Conservation (phyloP, 2,329 filamentous ascomycete genomes). For the Talaromyces piceae region DNA sequence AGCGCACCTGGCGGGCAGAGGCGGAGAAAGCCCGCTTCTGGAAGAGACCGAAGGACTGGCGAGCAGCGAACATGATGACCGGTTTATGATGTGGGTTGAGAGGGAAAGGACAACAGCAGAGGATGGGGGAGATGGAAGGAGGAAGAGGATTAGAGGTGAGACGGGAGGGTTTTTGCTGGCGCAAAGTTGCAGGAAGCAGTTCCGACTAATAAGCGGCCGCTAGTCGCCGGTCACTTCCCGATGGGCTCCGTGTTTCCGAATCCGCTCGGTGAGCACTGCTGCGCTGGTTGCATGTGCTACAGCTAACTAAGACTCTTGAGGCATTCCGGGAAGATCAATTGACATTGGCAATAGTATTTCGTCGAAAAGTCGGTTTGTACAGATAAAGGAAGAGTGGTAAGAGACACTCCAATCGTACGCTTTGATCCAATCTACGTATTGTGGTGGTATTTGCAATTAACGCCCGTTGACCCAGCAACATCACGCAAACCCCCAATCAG, state of each 20-base stretch:
- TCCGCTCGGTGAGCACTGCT: neutral
- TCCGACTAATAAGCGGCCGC: conserved; percentile 1
- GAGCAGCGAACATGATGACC: conserved; percentile 67
- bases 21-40: conserved; percentile 77
- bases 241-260: neutral
- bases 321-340: no score
- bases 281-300: neutral
- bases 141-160: no score
- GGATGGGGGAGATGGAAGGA: conserved; percentile 10
- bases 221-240: conserved; percentile 3
- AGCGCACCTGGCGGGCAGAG: conserved; percentile 65
- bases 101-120: conserved; percentile 5
- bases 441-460: neutral
- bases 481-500: no score
- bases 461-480: neutral
- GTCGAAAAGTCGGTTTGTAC: no score
- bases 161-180: conserved; percentile 16
- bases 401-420: no score
- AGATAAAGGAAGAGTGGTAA: no score
- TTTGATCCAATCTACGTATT: no score
- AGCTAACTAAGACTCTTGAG: neutral
- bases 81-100: conserved; percentile 4
- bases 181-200: conserved; percentile 9
- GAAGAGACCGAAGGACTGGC: conserved; percentile 47
- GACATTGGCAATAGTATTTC: no score